Evolutionary conservation across 768 basidiomycete genomes (phyloP).

Genomic region (Naganishia vaughanmartiniae): DNA sequence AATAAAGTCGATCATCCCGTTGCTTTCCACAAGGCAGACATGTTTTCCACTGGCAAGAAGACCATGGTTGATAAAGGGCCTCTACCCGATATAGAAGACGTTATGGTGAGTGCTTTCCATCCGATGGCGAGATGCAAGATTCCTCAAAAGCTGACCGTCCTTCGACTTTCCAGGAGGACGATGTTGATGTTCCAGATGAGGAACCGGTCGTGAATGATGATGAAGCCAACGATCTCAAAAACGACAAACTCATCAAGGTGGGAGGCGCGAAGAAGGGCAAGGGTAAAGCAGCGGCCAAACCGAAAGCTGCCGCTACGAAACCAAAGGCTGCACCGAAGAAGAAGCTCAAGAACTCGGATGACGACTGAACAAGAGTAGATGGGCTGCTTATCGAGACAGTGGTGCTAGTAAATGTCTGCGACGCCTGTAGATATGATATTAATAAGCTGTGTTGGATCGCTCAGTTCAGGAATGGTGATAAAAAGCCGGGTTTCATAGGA

Average conservation of each 20-base stretch:
- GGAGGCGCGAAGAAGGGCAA: conserved; percentile 50
- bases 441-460: no score
- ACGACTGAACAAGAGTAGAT: not conserved
- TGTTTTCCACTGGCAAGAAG: conserved; percentile 74
- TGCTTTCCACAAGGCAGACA: conserved; percentile 80
- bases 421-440: no score
- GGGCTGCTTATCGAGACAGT: no score
- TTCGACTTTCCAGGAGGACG: conserved; percentile 54
- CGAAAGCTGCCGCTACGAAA: conserved; percentile 27
- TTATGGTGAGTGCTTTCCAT: conserved; percentile 61
- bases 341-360: conserved; percentile 7
- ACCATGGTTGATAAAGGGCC: conserved; percentile 67
- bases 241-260: conserved; percentile 64
- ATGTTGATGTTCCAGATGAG: conserved; percentile 52
- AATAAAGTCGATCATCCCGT: conserved; percentile 87
- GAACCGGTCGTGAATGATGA: conserved; percentile 59
- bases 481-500: no score
- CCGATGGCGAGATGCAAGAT: conserved; percentile 4
- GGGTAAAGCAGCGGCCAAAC: conserved; percentile 44
- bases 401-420: no score
- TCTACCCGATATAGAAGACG: conserved; percentile 88
- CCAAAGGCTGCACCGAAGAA: conserved; percentile 22
- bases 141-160: conserved; percentile 25
- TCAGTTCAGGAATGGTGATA: no score
- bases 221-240: conserved; percentile 48